Percentiles rank a stretch among this genome's conserved stretches.
Evolutionary conservation across 2,329 filamentous ascomycete genomes (phyloP).

Genomic region (Colletotrichum lini): DNA sequence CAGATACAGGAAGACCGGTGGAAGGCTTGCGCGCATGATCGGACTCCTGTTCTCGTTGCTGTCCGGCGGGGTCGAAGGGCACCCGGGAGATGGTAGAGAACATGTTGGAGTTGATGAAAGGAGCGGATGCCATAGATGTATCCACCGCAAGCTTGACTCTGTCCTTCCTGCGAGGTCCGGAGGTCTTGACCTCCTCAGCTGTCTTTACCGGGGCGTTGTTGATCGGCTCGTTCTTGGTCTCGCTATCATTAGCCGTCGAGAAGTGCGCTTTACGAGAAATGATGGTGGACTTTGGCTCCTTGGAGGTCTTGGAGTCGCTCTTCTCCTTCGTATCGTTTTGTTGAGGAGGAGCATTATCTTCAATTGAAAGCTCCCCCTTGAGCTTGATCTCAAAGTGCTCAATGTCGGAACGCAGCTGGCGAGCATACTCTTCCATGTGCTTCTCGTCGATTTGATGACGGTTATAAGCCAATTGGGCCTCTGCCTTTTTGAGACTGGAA

Average conservation of each 20-base stretch:
- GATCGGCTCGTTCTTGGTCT: background rate
- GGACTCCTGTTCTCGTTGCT: background rate
- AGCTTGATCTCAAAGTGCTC: slow-evolving; percentile 64
- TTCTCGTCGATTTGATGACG: slow-evolving; percentile 74
- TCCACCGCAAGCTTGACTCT: slow-evolving; percentile 32
- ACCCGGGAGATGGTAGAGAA: slow-evolving; percentile 14
- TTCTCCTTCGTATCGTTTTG: slow-evolving; percentile 55
- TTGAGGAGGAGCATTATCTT: slow-evolving; percentile 50
- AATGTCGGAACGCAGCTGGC: slow-evolving; percentile 61
- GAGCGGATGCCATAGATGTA: slow-evolving; percentile 26
- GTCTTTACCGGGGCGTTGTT: background rate
- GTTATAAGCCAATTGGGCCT: slow-evolving; percentile 73
- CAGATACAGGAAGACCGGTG: slow-evolving; percentile 58
- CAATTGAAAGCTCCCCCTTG: slow-evolving; percentile 61
- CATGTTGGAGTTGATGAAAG: slow-evolving; percentile 17
- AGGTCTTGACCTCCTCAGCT: slow-evolving; percentile 8
- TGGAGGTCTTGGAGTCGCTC: slow-evolving; percentile 17
- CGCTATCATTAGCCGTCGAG: slow-evolving; percentile 13
- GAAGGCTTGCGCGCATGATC: slow-evolving; percentile 48
- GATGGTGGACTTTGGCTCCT: slow-evolving; percentile 39
- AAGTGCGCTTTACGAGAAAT: slow-evolving; percentile 11
- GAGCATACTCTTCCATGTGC: slow-evolving; percentile 60
- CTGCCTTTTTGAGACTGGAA: slow-evolving; percentile 67
- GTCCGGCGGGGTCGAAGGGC: background rate
- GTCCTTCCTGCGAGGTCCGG: slow-evolving; percentile 26